Evolutionary conservation across 1,284 basidiomycete genomes (phyloP).

Genomic region (Naganishia albida): DNA sequence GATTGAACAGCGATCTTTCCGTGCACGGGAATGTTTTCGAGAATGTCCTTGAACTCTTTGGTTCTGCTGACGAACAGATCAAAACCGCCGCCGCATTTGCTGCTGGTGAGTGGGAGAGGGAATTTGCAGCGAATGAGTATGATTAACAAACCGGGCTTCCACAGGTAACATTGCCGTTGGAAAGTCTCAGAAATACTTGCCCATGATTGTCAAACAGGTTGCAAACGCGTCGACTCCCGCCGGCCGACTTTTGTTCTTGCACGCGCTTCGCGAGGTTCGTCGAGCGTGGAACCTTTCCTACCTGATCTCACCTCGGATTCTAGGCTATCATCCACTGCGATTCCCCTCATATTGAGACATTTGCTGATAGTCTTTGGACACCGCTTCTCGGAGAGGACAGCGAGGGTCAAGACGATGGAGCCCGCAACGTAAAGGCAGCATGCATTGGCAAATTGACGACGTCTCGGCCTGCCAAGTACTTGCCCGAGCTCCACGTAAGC

Average conservation of each 20-base stretch:
- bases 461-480: slow-evolving; percentile 80
- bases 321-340: slow-evolving; percentile 89
- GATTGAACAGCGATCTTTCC: slow-evolving; percentile 70
- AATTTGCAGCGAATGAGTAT: not conserved
- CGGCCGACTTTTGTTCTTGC: slow-evolving; percentile 77
- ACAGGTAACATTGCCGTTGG: slow-evolving; percentile 92
- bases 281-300: not conserved
- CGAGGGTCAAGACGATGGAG: slow-evolving; percentile 77
- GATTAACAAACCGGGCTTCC: slow-evolving; percentile 4
- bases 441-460: slow-evolving; percentile 94
- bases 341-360: slow-evolving; percentile 73
- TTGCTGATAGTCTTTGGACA: slow-evolving; percentile 85
- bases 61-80: slow-evolving; percentile 76
- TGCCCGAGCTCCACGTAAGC: slow-evolving; percentile 84
- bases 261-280: slow-evolving; percentile 85
- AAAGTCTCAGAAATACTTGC: slow-evolving; percentile 79
- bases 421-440: slow-evolving; percentile 90
- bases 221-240: slow-evolving; percentile 66
- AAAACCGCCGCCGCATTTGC: slow-evolving; percentile 87
- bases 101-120: slow-evolving; percentile 62
- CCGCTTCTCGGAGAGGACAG: slow-evolving; percentile 80
- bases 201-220: slow-evolving; percentile 78
- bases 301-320: slow-evolving; percentile 1
- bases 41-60: slow-evolving; percentile 71
- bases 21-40: slow-evolving; percentile 72